Percentiles rank a stretch among this genome's conserved stretches.
phyloP scores from a whole-genome alignment of 176 grass and related monocot species.

The Leersia perrieri region DNA sequence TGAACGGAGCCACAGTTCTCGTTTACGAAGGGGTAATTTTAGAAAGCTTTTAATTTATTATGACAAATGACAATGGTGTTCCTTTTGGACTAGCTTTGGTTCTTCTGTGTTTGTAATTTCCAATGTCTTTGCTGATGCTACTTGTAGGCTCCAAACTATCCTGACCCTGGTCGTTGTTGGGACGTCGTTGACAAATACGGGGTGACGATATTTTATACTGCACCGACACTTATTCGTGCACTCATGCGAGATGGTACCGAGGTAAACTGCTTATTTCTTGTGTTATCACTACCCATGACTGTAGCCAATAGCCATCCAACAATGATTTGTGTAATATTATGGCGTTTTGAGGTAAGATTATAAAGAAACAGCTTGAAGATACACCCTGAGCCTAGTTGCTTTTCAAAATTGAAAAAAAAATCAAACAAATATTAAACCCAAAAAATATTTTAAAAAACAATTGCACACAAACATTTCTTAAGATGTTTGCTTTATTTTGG shows the following conservation, averaged over 20 bases:
- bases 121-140: slow-evolving; percentile 19
- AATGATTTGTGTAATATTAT: background rate
- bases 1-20: slow-evolving; percentile 88
- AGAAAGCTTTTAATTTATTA: slow-evolving; percentile 13
- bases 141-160: slow-evolving; percentile 91
- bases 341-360: background rate
- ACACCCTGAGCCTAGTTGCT: background rate
- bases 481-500: slow-evolving; percentile 1
- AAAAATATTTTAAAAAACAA: background rate
- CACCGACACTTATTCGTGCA: slow-evolving; percentile 89
- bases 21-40: slow-evolving; percentile 93
- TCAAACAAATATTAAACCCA: background rate
- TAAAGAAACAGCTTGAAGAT: background rate
- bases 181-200: slow-evolving; percentile 95
- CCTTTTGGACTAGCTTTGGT: background rate
- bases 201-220: slow-evolving; percentile 98
- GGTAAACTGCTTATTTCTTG: slow-evolving; percentile 38
- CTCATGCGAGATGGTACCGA: slow-evolving; percentile 89
- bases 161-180: slow-evolving; percentile 85
- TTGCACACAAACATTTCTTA: background rate
- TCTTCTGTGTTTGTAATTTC: background rate
- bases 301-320: background rate
- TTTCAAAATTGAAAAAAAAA: background rate
- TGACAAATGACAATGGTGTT: background rate
- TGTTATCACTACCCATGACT: background rate